A percentile compares a stretch with the other conserved stretches of the same genome.
phyloP scores from a whole-genome alignment of 2,329 filamentous ascomycete genomes.

The Ophiostoma piceae region DNA sequence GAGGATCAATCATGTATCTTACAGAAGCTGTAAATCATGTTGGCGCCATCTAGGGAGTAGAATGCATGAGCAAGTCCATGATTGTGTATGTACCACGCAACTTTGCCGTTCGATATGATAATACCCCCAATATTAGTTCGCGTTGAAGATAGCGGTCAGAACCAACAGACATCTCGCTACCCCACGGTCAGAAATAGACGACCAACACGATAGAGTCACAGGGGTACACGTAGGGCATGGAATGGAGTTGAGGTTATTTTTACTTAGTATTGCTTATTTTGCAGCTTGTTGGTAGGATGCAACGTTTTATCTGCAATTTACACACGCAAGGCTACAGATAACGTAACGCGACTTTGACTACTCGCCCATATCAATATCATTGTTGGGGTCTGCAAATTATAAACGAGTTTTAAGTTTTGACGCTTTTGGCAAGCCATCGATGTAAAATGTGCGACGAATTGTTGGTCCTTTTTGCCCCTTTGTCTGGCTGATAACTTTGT shows the following conservation, averaged over 20 bases:
- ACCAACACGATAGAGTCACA: not conserved
- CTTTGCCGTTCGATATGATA: not conserved
- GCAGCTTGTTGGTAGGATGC: not conserved
- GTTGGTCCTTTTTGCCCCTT: not conserved
- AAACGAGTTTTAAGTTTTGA: no score
- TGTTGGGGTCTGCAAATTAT: not conserved
- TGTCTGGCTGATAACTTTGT: no score
- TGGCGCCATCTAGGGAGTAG: no score
- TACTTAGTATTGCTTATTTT: not conserved
- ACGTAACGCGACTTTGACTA: not conserved
- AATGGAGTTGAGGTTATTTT: not conserved
- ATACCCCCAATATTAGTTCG: not conserved
- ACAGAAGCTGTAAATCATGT: no score
- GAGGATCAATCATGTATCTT: no score
- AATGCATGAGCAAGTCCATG: no score
- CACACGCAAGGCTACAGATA: not conserved
- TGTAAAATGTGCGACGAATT: not conserved
- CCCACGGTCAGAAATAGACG: not conserved
- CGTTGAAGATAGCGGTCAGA: not conserved
- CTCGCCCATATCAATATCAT: not conserved
- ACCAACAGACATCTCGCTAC: slow-evolving; percentile 7
- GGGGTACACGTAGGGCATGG: not conserved
- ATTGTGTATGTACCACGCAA: no score
- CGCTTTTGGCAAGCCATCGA: no score
- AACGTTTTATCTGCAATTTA: not conserved